phyloP scores from a whole-genome alignment of 2,329 filamentous ascomycete genomes.

The Geosmithia putterillii region DNA sequence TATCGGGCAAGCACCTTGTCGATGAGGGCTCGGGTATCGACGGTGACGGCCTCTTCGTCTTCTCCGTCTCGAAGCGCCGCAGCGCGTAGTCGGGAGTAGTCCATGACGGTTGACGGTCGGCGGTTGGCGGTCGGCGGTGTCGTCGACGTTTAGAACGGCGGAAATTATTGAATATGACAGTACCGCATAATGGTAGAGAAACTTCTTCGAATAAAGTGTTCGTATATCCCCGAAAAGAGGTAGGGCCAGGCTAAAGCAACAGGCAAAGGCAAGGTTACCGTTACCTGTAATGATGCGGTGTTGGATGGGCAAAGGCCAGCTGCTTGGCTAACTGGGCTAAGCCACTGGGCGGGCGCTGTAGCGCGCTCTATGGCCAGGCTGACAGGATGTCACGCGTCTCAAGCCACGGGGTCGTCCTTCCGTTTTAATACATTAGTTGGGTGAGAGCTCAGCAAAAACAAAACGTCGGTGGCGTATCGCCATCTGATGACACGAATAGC shows the following conservation, averaged over 20 bases:
- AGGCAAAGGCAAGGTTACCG: too few species aligned
- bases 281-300: too few species aligned
- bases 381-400: background rate
- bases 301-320: too few species aligned
- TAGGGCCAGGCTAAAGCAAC: too few species aligned
- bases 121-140: background rate
- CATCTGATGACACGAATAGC: background rate
- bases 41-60: slow-evolving; percentile 93
- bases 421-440: background rate
- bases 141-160: background rate
- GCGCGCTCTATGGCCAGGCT: background rate
- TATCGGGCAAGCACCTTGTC: slow-evolving; percentile 96
- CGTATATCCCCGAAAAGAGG: too few species aligned
- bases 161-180: background rate
- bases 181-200: background rate
- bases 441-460: too few species aligned
- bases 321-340: background rate
- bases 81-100: slow-evolving; percentile 67
- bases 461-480: too few species aligned
- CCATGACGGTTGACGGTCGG: slow-evolving; percentile 37
- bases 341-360: background rate
- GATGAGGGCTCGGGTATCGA: slow-evolving; percentile 91
- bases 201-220: too few species aligned
- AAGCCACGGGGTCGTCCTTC: background rate
- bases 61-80: slow-evolving; percentile 76